Conservation (phyloP, 768 basidiomycete species). For the Mycena galericulata region DNA sequence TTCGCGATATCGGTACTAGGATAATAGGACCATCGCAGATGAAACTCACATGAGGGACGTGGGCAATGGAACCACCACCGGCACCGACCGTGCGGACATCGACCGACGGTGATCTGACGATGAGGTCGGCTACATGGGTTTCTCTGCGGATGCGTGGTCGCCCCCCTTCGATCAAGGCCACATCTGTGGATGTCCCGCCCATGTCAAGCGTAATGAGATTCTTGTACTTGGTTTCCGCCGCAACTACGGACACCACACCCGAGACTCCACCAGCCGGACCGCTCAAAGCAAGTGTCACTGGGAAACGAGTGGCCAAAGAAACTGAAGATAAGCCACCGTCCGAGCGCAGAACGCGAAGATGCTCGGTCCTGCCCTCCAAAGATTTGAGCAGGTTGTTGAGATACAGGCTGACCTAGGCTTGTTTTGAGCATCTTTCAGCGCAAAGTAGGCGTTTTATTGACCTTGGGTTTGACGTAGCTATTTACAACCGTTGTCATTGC, state of each 20-base stretch:
- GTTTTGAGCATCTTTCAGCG: too few relatives aligned
- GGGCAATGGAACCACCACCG: constrained; percentile 31
- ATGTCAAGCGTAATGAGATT: constrained; percentile 35
- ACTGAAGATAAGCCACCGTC: constrained; percentile 28
- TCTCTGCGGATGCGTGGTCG: constrained; percentile 26
- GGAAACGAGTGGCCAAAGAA: constrained; percentile 16
- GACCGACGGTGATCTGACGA: constrained; percentile 26
- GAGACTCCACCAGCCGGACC: constrained; percentile 33
- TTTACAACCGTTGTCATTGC: constrained; percentile 31
- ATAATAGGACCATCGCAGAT: not conserved
- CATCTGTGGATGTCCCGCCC: constrained; percentile 28
- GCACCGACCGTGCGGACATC: constrained; percentile 34
- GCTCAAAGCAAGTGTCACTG: constrained; percentile 13
- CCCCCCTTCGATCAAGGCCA: constrained; percentile 26
- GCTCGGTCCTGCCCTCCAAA: constrained; percentile 29
- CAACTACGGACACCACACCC: constrained; percentile 27
- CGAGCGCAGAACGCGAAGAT: constrained; percentile 27
- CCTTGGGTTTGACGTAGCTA: constrained; percentile 25
- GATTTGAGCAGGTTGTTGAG: constrained; percentile 25
- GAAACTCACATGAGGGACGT: constrained; percentile 17
- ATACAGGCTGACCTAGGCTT: constrained; percentile 23
- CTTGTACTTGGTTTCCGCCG: constrained; percentile 26
- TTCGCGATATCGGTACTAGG: not conserved
- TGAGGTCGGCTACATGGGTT: constrained; percentile 30
- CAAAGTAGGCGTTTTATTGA: too few relatives aligned